These are phyloP conservation scores for Sporothrix inflata DNA, from an alignment of 2,329 filamentous ascomycete genomes.

Conservation along the genomic window DNA sequence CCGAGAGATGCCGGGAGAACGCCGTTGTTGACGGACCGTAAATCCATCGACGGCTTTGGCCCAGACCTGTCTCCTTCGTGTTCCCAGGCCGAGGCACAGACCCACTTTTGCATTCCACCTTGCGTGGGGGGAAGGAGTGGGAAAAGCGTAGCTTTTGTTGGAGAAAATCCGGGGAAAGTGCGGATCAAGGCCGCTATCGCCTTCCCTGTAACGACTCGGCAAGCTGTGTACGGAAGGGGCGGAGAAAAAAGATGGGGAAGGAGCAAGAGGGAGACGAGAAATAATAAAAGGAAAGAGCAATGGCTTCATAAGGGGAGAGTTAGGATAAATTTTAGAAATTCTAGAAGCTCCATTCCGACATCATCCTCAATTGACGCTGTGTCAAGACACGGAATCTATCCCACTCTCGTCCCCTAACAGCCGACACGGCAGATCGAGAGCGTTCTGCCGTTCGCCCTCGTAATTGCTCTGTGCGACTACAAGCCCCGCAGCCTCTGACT, in stretches of 20 bases:
- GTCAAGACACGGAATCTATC: neutral
- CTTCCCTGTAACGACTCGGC: neutral
- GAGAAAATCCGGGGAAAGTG: slow-evolving; percentile 15
- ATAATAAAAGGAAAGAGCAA: neutral
- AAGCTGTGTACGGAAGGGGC: slow-evolving; percentile 3
- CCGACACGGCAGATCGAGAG: slow-evolving; percentile 17
- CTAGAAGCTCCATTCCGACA: neutral
- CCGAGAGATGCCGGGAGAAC: neutral
- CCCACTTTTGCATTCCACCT: neutral
- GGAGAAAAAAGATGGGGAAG: neutral
- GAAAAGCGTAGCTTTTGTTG: neutral
- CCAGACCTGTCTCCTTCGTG: neutral
- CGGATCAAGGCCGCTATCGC: neutral
- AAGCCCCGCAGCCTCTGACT: neutral
- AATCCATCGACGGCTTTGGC: neutral
- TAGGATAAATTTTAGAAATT: neutral
- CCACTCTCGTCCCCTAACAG: neutral
- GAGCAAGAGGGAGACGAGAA: neutral
- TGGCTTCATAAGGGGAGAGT: neutral
- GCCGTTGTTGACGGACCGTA: neutral
- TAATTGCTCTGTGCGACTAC: neutral
- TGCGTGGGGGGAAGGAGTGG: neutral
- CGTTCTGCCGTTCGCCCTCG: neutral
- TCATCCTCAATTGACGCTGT: neutral
- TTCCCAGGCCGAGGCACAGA: slow-evolving; percentile 6